Percentiles rank a stretch among this genome's conserved stretches.
Conservation (phyloP, 441 rosid species). For the Populus trichocarpa region DNA sequence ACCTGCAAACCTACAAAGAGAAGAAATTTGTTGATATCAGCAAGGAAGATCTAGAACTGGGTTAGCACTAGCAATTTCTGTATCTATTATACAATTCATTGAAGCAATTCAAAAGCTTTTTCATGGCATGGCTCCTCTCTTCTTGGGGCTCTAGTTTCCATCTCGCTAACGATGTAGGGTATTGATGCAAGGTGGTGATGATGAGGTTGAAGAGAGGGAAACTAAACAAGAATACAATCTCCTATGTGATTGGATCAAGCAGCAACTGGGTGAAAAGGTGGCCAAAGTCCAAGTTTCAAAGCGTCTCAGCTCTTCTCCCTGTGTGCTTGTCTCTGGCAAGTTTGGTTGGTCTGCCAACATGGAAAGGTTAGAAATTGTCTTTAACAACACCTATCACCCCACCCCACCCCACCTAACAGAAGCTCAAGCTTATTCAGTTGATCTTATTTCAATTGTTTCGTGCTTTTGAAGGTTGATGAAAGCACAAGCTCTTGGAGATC, state of each 20-base stretch:
- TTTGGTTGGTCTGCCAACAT: conserved; percentile 99
- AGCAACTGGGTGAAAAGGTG: conserved; percentile 91
- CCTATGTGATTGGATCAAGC: conserved; percentile 94
- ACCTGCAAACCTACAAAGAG: conserved; percentile 90
- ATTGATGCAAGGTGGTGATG: conserved; percentile 64
- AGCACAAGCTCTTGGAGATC: conserved; percentile 97
- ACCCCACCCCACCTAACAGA: neutral
- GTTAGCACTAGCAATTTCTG: conserved; percentile 34
- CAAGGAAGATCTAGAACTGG: conserved; percentile 96
- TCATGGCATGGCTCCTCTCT: neutral
- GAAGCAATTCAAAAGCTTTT: neutral
- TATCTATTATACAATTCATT: neutral
- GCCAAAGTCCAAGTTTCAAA: conserved; percentile 93
- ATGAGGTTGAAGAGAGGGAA: conserved; percentile 88
- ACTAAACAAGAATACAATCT: conserved; percentile 67
- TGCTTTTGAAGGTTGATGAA: conserved; percentile 70
- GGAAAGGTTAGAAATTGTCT: conserved; percentile 68
- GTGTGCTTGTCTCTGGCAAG: conserved; percentile 95
- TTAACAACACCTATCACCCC: neutral
- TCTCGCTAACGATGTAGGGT: conserved; percentile 5
- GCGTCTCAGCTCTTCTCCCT: conserved; percentile 88
- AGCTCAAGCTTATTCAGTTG: neutral
- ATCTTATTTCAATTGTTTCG: neutral
- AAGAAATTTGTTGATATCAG: conserved; percentile 97
- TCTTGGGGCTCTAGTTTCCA: neutral